Evolutionary conservation across 2,329 filamentous ascomycete genomes (phyloP), one percentile per base, ranked within the genome.

Genomic region (Cadophora sp.): DNA sequence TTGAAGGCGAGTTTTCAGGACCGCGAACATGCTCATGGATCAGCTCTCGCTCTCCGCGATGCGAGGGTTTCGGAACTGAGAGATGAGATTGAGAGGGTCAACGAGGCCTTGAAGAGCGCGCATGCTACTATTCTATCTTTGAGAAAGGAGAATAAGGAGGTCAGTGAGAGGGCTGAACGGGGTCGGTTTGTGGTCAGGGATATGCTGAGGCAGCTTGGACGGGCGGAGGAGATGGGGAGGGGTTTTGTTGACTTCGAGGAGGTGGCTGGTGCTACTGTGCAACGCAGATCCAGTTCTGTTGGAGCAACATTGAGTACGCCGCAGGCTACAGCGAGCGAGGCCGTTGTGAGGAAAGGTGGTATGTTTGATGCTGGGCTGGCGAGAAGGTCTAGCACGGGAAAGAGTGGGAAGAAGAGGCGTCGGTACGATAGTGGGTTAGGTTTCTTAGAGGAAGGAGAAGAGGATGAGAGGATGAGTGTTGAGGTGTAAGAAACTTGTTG

Each of bases 371-470:
- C 53, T 4, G 55, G 47, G 4, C 27, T 70, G 33, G 70, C 71
- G 27, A 71, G 73, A 20, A 70, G 71, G 56, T 74, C 73, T 2
- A 76, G 76, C 56, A 75, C 75, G 4, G 67, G 63, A n/a, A 62
- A 56, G 24, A 66, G 53, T 33, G 65, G 59, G 45, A 79, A 69
- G 71, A 85, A 82, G 78, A 79, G 79, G 66, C 81, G 84, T 66
- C 79, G 81, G 66, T 81, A 83, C 69, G 86, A 88, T 74, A 87
- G 84, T 63, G 86, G 85, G 0, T 72, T 88, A 59, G 85, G 84
- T 0, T 78, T 88, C 27, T 70, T 87, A 74, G 84, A 85, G 72
- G 84, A 86, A 43, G 82, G 83, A 45, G 72, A 73, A n/a, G 72
- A 62, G 22, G 64, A 59, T 41, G 58, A 43, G 50, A 53, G 58